A percentile compares a stretch with the other conserved stretches of the same genome.
Evolutionary conservation across 2,329 filamentous ascomycete genomes (phyloP).

Genomic region (Trichophyton schoenleinii): DNA sequence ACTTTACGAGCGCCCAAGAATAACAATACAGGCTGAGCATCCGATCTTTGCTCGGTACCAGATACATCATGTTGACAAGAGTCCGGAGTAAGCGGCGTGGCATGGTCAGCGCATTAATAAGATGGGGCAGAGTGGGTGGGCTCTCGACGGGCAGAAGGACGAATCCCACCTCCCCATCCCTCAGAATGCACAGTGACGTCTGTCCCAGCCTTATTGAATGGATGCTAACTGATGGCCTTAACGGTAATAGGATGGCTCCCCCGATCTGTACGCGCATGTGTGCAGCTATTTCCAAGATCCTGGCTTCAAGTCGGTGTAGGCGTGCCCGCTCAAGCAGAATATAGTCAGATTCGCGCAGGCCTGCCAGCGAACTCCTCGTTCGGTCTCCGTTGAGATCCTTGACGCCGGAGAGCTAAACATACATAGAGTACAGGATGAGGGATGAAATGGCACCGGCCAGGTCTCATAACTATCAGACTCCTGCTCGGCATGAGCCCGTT

Average conservation of each 20-base stretch:
- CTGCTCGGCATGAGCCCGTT: background rate
- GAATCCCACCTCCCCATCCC: background rate
- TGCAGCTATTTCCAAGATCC: background rate
- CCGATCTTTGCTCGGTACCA: too few species aligned
- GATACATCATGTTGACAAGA: background rate
- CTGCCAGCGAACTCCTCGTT: background rate
- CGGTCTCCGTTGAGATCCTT: background rate
- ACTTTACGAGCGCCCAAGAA: too few species aligned
- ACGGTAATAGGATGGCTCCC: background rate
- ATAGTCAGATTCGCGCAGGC: background rate
- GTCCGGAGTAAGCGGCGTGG: background rate
- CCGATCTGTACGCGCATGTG: too few species aligned
- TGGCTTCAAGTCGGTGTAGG: background rate
- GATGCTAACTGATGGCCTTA: background rate
- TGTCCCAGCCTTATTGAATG: background rate
- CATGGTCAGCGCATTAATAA: background rate
- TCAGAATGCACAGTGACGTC: background rate
- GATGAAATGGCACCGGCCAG: background rate
- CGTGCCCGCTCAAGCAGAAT: background rate
- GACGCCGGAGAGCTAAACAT: too few species aligned
- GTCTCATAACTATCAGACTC: background rate
- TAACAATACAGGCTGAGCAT: too few species aligned
- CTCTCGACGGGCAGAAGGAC: background rate
- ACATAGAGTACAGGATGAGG: too few species aligned
- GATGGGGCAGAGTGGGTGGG: background rate